These are phyloP conservation scores for Lipomyces mesembrius DNA, from an alignment of 805 yeast genomes.

Conservation along the genomic window DNA sequence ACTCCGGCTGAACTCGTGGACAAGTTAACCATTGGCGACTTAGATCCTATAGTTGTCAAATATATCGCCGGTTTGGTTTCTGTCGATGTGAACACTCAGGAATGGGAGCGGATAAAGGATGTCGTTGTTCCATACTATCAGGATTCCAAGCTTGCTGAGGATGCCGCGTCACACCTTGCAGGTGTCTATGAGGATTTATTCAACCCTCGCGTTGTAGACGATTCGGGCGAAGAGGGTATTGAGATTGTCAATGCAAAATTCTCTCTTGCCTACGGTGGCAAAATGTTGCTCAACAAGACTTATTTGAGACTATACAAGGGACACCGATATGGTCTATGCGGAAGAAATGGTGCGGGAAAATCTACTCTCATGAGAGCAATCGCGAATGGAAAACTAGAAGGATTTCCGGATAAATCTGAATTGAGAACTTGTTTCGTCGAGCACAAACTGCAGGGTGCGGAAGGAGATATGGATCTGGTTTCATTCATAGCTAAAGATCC, in stretches of 20 bases:
- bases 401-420: constrained; percentile 88
- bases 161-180: constrained; percentile 39
- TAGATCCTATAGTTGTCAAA: constrained; percentile 53
- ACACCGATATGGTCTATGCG: constrained; percentile 96
- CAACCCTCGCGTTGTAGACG: constrained; percentile 30
- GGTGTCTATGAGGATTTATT: constrained; percentile 26
- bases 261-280: constrained; percentile 95
- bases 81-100: constrained; percentile 47
- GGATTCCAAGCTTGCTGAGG: constrained; percentile 54
- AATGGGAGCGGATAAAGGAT: constrained; percentile 44
- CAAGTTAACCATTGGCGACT: constrained; percentile 44
- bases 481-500: constrained; percentile 88
- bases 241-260: constrained; percentile 93
- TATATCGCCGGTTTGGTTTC: constrained; percentile 44
- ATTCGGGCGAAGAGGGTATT: constrained; percentile 55
- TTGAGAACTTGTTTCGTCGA: constrained; percentile 95
- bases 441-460: constrained; percentile 93
- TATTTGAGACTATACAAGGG: constrained; percentile 86
- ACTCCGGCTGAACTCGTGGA: constrained; percentile 39
- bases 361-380: constrained; percentile 96
- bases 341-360: constrained; percentile 98
- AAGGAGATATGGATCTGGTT: constrained; percentile 87
- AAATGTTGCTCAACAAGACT: constrained; percentile 95
- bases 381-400: constrained; percentile 95
- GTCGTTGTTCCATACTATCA: constrained; percentile 57